Base-by-base conservation (phyloP, 305 asterid genomes). In the Withania somnifera region DNA sequence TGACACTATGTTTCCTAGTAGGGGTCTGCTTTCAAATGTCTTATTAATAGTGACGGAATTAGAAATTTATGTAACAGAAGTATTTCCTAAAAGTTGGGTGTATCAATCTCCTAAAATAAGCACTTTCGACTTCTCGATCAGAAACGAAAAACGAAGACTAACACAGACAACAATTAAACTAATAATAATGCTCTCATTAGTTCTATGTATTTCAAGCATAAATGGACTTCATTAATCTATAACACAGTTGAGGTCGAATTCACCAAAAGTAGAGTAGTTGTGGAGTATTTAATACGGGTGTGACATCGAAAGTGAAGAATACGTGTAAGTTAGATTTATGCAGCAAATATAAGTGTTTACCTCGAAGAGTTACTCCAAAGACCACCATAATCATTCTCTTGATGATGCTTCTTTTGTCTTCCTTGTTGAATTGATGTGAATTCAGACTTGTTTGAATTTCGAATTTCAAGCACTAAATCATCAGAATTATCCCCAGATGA, bases 341-440 rank as follows among this genome's bases (percentile, higher is more conserved):
- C n/a, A n/a, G n/a, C n/a, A n/a, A n/a, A 45, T 30, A 30, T 1
- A 71, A 71, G 15, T 73, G 10, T 47, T 64, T 87, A 93, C 98
- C 98, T 93, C 67, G 97, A 94, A 60, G 95, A 90, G 85, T 92
- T 94, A 87, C 89, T 89, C 97, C 97, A 93, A 30, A 91, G 86
- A 53, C 81, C 88, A 81, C 73, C 86, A 78, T 78, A 83, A 26
- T 89, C 93, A 83, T 87, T 90, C 30, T 90, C 94, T 86, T 89
- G 90, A 57, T 78, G 22, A 82, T 84, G 86, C 82, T 60, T 63
- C 86, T 79, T 80, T 73, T 84, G 83, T 51, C 87, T 81, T 84
- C 84, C 89, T 28, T 88, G 87, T 28, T 90, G 91, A 9, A 67
- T 84, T 36, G 92, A 87, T 30, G 91, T 87, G 19, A 86, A 61